Evolutionary conservation across 345 rosid species (phyloP).

Genomic region (Lepidium didymum): DNA sequence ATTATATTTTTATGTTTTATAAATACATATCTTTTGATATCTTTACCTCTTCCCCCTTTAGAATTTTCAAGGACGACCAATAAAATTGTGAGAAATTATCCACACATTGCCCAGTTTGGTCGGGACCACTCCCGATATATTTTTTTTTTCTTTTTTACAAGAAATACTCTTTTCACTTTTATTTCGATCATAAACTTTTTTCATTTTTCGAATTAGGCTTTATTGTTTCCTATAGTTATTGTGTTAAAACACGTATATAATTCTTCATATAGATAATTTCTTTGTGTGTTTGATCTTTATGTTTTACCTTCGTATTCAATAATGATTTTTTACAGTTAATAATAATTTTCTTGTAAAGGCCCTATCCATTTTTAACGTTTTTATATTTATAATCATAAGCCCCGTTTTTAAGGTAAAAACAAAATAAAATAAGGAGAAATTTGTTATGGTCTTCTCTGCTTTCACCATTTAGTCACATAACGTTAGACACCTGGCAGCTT

Average conservation of each 20-base stretch:
- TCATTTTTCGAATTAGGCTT: background rate
- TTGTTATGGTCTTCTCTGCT: background rate
- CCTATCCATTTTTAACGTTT: background rate
- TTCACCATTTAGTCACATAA: background rate
- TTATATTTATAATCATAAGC: too few species aligned
- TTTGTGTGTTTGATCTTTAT: background rate
- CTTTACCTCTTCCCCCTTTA: background rate
- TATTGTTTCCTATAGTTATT: background rate
- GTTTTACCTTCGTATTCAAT: background rate
- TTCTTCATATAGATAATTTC: background rate
- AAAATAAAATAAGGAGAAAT: background rate
- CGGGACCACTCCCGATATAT: slow-evolving; percentile 4
- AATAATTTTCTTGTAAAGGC: background rate
- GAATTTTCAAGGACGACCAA: slow-evolving; percentile 17
- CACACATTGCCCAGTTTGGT: slow-evolving; percentile 14
- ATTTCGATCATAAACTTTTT: background rate
- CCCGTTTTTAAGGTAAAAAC: background rate
- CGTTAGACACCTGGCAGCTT: slow-evolving; percentile 23
- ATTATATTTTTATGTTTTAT: background rate
- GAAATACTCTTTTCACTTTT: background rate
- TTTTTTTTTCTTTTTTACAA: background rate
- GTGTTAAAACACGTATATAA: background rate
- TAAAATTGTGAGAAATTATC: background rate
- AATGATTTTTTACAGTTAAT: background rate
- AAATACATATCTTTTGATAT: background rate